Percentiles rank a stretch among this genome's conserved stretches.
These are phyloP conservation scores for Metschnikowia santaceciliae DNA, from an alignment of 805 yeast species.

Conservation along the genomic window DNA sequence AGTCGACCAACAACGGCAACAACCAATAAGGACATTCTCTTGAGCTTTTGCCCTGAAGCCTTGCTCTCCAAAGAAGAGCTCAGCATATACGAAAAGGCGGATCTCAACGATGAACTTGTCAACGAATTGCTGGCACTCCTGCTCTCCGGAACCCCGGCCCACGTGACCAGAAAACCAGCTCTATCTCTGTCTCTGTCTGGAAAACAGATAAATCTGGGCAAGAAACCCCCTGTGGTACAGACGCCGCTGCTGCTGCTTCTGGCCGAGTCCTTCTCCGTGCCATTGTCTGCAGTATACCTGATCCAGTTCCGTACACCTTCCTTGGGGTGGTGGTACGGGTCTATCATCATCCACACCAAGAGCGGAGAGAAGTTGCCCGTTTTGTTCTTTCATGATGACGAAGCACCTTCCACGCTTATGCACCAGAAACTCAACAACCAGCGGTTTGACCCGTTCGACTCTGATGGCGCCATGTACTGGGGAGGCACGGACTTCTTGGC, in stretches of 20 bases:
- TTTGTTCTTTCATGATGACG: constrained; percentile 89
- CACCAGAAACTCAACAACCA: constrained; percentile 58
- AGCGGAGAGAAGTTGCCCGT: constrained; percentile 72
- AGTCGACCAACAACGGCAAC: constrained; percentile 46
- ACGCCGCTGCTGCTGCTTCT: constrained; percentile 45
- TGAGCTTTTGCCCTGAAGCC: constrained; percentile 68
- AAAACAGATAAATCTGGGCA: no score
- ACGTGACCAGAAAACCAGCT: constrained; percentile 1
- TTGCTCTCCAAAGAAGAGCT: constrained; percentile 44
- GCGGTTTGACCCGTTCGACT: constrained; percentile 71
- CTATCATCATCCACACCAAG: constrained; percentile 68
- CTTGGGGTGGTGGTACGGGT: constrained; percentile 89
- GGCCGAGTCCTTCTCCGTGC: constrained; percentile 46
- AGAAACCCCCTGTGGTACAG: constrained; percentile 29
- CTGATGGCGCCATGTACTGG: constrained; percentile 63
- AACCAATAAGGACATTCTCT: constrained; percentile 50
- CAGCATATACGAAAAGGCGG: constrained; percentile 40
- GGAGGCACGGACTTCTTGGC: constrained; percentile 81
- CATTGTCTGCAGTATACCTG: constrained; percentile 61
- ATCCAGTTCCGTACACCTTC: constrained; percentile 82
- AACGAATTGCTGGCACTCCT: constrained; percentile 21
- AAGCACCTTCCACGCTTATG: constrained; percentile 66
- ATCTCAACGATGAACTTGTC: constrained; percentile 31
- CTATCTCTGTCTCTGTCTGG: no score
- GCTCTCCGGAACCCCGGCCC: constrained; percentile 7